Conservation (phyloP, 1,284 basidiomycete genomes). For the Tylopilus orsonianus region DNA sequence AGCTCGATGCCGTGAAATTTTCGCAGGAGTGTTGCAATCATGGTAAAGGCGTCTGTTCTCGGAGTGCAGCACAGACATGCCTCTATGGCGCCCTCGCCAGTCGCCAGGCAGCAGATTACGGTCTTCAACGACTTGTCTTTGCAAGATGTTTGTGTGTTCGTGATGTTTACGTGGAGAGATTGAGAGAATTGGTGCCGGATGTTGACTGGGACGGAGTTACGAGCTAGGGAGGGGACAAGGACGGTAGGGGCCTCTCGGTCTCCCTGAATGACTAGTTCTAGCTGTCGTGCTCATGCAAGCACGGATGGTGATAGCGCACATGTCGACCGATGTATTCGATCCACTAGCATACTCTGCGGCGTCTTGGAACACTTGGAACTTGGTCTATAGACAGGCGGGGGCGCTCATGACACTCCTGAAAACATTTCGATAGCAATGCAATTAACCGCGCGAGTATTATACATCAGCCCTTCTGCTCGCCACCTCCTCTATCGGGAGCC, state of each 20-base stretch:
- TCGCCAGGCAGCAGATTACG: constrained; percentile 16
- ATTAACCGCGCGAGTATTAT: constrained; percentile 34
- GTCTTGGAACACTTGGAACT: neutral
- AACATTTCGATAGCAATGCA: constrained; percentile 18
- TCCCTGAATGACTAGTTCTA: neutral
- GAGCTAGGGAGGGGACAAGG: constrained; percentile 5
- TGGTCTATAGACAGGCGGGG: too few relatives aligned
- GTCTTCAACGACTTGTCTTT: constrained; percentile 19
- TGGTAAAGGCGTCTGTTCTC: constrained; percentile 10
- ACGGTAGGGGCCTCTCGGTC: neutral
- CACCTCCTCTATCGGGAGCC: constrained; percentile 25
- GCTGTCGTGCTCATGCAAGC: neutral
- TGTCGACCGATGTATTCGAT: neutral
- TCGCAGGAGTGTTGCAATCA: constrained; percentile 16
- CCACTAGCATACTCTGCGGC: neutral
- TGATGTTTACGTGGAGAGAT: constrained; percentile 1
- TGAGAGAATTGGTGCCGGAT: constrained; percentile 12
- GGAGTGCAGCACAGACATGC: constrained; percentile 8
- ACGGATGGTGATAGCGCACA: neutral
- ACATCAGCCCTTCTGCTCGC: constrained; percentile 22
- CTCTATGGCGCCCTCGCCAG: constrained; percentile 18
- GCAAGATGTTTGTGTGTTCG: constrained; percentile 16
- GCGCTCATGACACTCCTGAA: neutral
- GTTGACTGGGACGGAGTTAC: constrained; percentile 26
- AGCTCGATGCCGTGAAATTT: constrained; percentile 30